phyloP scores from a whole-genome alignment of 257 asterid species.

The Voacanga thouarsii region DNA sequence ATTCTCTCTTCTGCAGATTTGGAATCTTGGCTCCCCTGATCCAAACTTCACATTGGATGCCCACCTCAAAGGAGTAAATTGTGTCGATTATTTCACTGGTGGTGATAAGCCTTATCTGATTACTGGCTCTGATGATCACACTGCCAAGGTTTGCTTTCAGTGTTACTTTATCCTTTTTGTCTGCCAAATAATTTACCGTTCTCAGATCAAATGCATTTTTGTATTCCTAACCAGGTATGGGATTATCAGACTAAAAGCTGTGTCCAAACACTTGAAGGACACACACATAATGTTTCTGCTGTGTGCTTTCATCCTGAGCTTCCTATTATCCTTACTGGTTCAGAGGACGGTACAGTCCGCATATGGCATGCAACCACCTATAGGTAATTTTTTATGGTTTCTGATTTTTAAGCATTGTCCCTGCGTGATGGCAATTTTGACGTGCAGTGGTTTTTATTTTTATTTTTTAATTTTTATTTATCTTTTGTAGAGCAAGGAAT shows the following conservation, averaged over 20 bases:
- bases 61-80: constrained; percentile 92
- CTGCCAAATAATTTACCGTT: constrained; percentile 10
- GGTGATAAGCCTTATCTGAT: constrained; percentile 95
- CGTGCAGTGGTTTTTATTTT: background rate
- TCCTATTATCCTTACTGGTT: constrained; percentile 94
- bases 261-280: constrained; percentile 98
- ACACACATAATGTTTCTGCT: constrained; percentile 98
- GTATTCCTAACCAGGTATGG: constrained; percentile 70
- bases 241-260: constrained; percentile 98
- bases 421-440: background rate
- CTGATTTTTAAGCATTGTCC: constrained; percentile 14
- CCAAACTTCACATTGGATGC: constrained; percentile 98
- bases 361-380: constrained; percentile 98
- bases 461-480: background rate
- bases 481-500: background rate
- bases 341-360: constrained; percentile 99
- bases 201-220: constrained; percentile 14
- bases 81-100: constrained; percentile 96
- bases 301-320: constrained; percentile 99
- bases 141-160: constrained; percentile 78
- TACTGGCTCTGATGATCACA: constrained; percentile 98
- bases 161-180: constrained; percentile 18
- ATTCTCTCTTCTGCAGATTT: constrained; percentile 55
- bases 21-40: constrained; percentile 99
- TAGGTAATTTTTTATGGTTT: constrained; percentile 43